Percentiles rank a stretch among this genome's conserved stretches.
Conservation (phyloP, 2,329 filamentous ascomycete species). For the Epicoccum sorghinum region DNA sequence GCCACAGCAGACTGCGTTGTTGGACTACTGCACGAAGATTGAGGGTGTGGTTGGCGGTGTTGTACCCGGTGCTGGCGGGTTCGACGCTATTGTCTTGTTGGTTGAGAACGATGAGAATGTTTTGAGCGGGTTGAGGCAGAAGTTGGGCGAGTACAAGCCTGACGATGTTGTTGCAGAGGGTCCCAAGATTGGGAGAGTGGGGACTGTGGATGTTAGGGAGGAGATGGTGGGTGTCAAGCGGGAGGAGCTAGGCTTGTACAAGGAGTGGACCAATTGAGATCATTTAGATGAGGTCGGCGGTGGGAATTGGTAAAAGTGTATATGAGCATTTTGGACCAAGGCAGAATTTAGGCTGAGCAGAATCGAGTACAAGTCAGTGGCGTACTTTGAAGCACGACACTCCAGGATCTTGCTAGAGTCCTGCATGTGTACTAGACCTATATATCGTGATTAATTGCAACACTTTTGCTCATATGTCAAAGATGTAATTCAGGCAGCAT, state of each 20-base stretch:
- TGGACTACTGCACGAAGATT: conserved; percentile 75
- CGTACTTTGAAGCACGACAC: too few relatives aligned
- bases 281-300: background rate
- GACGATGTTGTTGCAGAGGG: conserved; percentile 42
- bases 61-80: conserved; percentile 92
- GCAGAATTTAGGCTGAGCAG: too few relatives aligned
- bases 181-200: conserved; percentile 65
- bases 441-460: too few relatives aligned
- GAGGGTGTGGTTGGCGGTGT: conserved; percentile 88
- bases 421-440: too few relatives aligned
- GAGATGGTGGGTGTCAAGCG: conserved; percentile 69
- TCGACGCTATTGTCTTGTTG: conserved; percentile 84
- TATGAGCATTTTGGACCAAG: background rate
- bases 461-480: too few relatives aligned
- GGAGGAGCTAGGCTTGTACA: conserved; percentile 50
- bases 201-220: conserved; percentile 71
- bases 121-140: conserved; percentile 62
- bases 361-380: too few relatives aligned
- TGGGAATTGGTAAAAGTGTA: background rate
- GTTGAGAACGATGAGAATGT: conserved; percentile 75
- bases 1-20: conserved; percentile 77
- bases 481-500: too few relatives aligned
- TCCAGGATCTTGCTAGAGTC: too few relatives aligned
- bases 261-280: conserved; percentile 43
- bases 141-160: conserved; percentile 70